phyloP scores from a whole-genome alignment of 2,329 filamentous ascomycete species.

The Dendryphion nanum region DNA sequence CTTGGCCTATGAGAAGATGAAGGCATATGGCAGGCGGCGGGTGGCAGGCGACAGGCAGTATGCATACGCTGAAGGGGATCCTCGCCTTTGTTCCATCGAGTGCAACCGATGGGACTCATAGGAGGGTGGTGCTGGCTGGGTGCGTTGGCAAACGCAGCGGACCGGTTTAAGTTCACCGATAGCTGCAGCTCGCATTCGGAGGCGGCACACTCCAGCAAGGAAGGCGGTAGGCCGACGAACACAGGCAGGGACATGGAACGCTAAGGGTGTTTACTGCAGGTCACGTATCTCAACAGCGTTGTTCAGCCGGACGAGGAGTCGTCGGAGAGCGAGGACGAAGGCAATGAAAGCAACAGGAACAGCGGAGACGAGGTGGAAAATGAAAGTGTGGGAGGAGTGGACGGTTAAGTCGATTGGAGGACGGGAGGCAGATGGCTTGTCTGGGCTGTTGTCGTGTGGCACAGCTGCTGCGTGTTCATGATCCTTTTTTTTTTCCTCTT shows the following conservation, averaged over 20 bases:
- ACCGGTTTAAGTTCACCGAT: constrained; percentile 18
- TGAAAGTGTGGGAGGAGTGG: constrained; percentile 8
- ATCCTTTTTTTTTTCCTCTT: too few relatives aligned
- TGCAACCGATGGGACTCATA: too few relatives aligned
- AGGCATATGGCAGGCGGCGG: too few relatives aligned
- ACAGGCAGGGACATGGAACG: not conserved
- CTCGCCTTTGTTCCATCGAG: constrained; percentile 12
- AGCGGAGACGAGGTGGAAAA: constrained; percentile 2
- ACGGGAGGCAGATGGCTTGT: too few relatives aligned
- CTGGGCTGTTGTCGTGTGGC: too few relatives aligned
- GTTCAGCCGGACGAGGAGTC: constrained; percentile 48
- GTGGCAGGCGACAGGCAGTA: not conserved
- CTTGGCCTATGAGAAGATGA: constrained; percentile 5
- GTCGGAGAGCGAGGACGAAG: constrained; percentile 25
- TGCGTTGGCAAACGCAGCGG: constrained; percentile 33
- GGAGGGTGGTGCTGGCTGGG: constrained; percentile 13
- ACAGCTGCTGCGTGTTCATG: too few relatives aligned
- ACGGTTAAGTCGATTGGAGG: not conserved
- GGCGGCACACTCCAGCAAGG: constrained; percentile 10
- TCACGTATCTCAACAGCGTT: constrained; percentile 51
- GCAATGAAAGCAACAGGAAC: constrained; percentile 22
- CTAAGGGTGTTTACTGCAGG: constrained; percentile 31
- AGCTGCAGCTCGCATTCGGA: constrained; percentile 11
- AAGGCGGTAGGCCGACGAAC: not conserved
- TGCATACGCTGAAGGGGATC: constrained; percentile 12